Conservation (phyloP, 345 rosid genomes). For the Boechera stricta region DNA sequence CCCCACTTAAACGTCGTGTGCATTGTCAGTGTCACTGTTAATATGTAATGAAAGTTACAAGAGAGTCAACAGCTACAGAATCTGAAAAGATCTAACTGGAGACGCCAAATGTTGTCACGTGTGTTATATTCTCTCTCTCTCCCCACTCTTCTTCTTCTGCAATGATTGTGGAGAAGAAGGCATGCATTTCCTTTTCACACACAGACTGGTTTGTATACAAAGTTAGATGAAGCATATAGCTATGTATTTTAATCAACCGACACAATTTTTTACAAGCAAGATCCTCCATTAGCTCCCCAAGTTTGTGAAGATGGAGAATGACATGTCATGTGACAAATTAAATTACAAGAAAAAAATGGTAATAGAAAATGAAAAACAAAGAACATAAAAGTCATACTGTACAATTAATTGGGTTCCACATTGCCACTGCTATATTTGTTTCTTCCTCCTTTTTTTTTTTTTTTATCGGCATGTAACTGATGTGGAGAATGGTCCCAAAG, state of each 20-base stretch:
- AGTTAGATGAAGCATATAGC: background rate
- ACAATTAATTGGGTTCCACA: slow-evolving; percentile 28
- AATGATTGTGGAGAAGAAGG: slow-evolving; percentile 19
- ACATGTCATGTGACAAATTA: background rate
- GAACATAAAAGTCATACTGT: slow-evolving; percentile 10
- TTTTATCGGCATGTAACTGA: slow-evolving; percentile 20
- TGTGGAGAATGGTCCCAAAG: slow-evolving; percentile 40
- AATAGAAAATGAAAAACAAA: background rate
- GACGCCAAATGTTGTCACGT: slow-evolving; percentile 26
- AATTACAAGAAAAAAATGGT: background rate
- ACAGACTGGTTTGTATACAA: background rate
- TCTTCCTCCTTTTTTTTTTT: background rate
- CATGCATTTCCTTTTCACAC: background rate
- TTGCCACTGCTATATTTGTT: slow-evolving; percentile 16
- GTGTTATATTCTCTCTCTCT: background rate
- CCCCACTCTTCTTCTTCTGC: background rate
- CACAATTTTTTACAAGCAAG: slow-evolving; percentile 20
- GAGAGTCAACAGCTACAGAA: slow-evolving; percentile 26
- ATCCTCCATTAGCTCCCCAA: slow-evolving; percentile 26
- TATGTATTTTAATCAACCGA: slow-evolving; percentile 13
- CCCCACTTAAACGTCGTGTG: slow-evolving; percentile 17
- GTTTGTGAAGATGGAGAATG: slow-evolving; percentile 24
- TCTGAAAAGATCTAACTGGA: background rate
- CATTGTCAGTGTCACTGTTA: slow-evolving; percentile 21
- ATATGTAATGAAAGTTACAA: background rate